phyloP scores from a whole-genome alignment of 257 asterid species.

The Leonotis leonurus region DNA sequence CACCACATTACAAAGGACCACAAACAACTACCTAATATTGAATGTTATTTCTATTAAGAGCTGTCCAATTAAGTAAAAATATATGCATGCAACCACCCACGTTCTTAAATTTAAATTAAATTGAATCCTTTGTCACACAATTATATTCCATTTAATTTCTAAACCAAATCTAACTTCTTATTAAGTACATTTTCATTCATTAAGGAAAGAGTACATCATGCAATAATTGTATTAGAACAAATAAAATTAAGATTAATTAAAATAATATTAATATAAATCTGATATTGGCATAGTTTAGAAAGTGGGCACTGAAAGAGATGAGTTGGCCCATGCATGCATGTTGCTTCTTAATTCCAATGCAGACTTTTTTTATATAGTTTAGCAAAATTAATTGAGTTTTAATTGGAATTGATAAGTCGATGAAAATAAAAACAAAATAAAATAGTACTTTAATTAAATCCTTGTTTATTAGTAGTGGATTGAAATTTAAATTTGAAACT shows the following conservation, averaged over 20 bases:
- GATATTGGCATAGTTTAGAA: not conserved
- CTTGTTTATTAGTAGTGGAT: too few species aligned
- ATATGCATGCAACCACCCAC: not conserved
- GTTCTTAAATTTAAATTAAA: too few species aligned
- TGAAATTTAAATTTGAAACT: too few species aligned
- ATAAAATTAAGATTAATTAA: not conserved
- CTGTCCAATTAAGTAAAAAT: not conserved
- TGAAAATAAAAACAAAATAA: too few species aligned
- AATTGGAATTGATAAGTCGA: constrained; percentile 2
- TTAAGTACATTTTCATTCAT: not conserved
- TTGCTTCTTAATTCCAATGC: constrained; percentile 25
- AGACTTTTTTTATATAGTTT: too few species aligned
- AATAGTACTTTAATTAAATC: too few species aligned
- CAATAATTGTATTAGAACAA: not conserved
- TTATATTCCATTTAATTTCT: not conserved
- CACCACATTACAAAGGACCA: constrained; percentile 25
- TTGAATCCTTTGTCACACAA: not conserved
- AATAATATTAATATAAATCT: not conserved
- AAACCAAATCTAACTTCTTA: not conserved
- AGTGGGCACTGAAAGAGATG: constrained; percentile 25
- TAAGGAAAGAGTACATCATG: not conserved
- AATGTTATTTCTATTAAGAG: constrained; percentile 14
- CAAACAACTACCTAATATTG: constrained; percentile 22
- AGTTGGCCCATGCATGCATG: constrained; percentile 50
- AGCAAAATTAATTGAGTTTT: constrained; percentile 18